phyloP scores from a whole-genome alignment of 2,329 filamentous ascomycete genomes.

The Microsporum canis region DNA sequence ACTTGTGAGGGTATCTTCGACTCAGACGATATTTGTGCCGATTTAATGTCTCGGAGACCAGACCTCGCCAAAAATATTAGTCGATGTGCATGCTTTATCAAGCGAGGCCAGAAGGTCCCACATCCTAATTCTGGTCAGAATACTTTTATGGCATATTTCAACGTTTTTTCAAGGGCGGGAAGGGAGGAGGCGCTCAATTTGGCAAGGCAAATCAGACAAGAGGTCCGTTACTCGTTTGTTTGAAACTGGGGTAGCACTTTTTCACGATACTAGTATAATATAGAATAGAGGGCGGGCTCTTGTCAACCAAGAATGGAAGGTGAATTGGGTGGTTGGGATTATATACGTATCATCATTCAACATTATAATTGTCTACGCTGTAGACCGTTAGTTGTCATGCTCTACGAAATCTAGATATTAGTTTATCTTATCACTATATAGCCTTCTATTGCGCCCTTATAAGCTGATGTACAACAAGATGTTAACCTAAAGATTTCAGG shows the following conservation, averaged over 20 bases:
- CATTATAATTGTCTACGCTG: too few species aligned
- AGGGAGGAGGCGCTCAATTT: neutral
- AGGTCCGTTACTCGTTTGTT: conserved; percentile 1
- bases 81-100: neutral
- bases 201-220: conserved; percentile 3
- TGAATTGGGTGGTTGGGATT: neutral
- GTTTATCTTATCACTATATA: too few species aligned
- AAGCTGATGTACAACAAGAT: too few species aligned
- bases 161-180: neutral
- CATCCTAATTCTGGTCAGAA: neutral
- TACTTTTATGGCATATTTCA: neutral
- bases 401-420: too few species aligned
- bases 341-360: too few species aligned
- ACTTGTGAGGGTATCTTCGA: neutral
- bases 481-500: neutral
- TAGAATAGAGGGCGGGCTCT: neutral
- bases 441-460: too few species aligned
- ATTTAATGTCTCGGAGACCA: neutral
- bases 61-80: neutral
- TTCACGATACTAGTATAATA: neutral
- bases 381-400: too few species aligned
- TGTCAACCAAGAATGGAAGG: neutral
- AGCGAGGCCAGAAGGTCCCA: neutral
- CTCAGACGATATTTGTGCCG: neutral
- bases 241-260: neutral